Percentiles rank a stretch among this genome's conserved stretches.
Evolutionary conservation across 768 basidiomycete genomes (phyloP).

Genomic region (Pleurotus pulmonarius): DNA sequence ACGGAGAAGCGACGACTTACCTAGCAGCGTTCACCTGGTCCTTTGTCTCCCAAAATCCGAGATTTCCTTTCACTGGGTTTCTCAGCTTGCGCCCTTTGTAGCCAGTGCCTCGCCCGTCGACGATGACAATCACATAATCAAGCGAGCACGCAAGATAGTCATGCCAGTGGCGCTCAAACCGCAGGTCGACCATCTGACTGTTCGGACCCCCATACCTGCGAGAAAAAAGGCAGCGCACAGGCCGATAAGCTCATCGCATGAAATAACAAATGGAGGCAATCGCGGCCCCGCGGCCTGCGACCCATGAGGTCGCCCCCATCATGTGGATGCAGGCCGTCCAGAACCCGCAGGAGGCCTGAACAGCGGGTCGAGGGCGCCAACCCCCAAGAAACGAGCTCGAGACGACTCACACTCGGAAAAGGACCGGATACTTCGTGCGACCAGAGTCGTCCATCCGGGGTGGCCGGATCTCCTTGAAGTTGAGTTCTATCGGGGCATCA

Average conservation of each 20-base stretch:
- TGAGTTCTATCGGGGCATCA: constrained; percentile 58
- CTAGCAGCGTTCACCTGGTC: constrained; percentile 90
- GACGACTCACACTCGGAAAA: constrained; percentile 73
- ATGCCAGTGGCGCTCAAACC: constrained; percentile 78
- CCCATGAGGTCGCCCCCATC: background rate
- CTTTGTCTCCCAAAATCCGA: constrained; percentile 84
- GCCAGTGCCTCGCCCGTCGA: constrained; percentile 94
- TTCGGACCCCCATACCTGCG: constrained; percentile 85
- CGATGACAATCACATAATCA: constrained; percentile 81
- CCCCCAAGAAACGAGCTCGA: background rate
- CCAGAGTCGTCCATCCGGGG: constrained; percentile 93
- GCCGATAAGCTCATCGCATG: constrained; percentile 2
- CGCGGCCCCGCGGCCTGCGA: background rate
- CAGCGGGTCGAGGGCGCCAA: too few relatives aligned
- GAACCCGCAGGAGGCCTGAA: too few relatives aligned
- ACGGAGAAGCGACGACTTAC: constrained; percentile 35
- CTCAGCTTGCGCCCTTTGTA: constrained; percentile 81
- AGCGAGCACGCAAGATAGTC: constrained; percentile 78
- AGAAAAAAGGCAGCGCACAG: background rate
- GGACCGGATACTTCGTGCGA: constrained; percentile 91
- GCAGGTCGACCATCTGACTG: constrained; percentile 72
- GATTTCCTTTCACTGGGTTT: constrained; percentile 83
- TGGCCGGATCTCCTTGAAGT: constrained; percentile 88
- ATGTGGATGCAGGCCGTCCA: background rate
- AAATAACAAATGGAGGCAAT: background rate